A percentile compares a stretch with the other conserved stretches of the same genome.
Conservation (phyloP, 2,329 filamentous ascomycete species). For the Colletotrichum nymphaeae region DNA sequence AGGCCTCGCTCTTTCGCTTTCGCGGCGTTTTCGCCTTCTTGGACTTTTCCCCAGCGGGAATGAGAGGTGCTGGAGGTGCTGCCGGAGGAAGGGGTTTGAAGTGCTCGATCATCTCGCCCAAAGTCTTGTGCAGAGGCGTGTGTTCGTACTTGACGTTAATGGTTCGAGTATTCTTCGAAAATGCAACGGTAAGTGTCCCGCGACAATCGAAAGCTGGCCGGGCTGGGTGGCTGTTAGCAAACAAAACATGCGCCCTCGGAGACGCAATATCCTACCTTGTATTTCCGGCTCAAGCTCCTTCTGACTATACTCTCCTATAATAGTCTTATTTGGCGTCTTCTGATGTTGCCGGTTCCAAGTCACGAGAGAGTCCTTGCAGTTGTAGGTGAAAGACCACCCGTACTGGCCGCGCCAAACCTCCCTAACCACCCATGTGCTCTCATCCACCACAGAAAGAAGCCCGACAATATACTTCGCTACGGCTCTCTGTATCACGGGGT, state of each 20-base stretch:
- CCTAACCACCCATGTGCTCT: constrained; percentile 60
- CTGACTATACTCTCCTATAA: constrained; percentile 62
- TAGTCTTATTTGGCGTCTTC: constrained; percentile 51
- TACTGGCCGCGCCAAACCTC: constrained; percentile 56
- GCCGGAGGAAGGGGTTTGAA: constrained; percentile 58
- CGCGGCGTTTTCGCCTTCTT: constrained; percentile 43
- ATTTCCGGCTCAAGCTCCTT: constrained; percentile 59
- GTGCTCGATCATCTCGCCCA: constrained; percentile 59
- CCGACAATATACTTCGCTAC: constrained; percentile 61
- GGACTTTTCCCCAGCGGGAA: constrained; percentile 38
- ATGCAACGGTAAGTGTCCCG: constrained; percentile 61
- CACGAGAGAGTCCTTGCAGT: constrained; percentile 64
- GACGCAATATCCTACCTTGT: constrained; percentile 49
- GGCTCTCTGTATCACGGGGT: constrained; percentile 60
- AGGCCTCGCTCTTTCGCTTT: constrained; percentile 38
- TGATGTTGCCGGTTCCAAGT: constrained; percentile 61
- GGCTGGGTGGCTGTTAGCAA: constrained; percentile 44
- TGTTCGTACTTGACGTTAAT: constrained; percentile 68
- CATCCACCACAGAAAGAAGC: constrained; percentile 57
- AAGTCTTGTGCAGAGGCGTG: constrained; percentile 66
- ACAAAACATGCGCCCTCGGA: background rate
- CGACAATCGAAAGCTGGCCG: constrained; percentile 71
- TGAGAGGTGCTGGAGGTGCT: constrained; percentile 39
- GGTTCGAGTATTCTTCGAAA: constrained; percentile 57
- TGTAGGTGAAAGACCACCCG: constrained; percentile 65